Base-by-base conservation (phyloP, 441 rosid species). In the Gossypium armourianum region DNA sequence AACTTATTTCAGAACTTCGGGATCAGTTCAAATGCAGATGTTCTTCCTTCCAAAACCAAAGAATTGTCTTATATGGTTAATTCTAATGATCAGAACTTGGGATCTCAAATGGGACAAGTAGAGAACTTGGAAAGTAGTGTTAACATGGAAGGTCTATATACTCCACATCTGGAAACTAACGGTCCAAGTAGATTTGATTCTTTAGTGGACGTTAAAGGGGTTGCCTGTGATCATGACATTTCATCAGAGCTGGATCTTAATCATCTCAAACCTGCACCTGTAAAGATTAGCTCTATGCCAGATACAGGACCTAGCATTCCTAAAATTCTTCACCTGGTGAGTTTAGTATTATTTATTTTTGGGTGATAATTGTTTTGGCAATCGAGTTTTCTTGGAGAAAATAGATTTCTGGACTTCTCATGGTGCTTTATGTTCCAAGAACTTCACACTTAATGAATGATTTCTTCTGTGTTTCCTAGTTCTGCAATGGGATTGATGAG, bases 231-330 rank as follows among this genome's bases (percentile, higher is more conserved):
- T 67, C 79, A 47, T 79, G 87, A 87, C 69, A 75, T 52, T 64
- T 73, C 82, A 20, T 66, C 81, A 32, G 86, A 80, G 24, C 71
- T 83, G 75, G 85, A 84, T 74, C 83, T 85, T 76, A 75, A 77
- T 74, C 81, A 79, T 73, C 78, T 72, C 70, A 88, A 83, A 63
- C 82, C 78, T 63, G 63, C 89, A 40, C 75, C 86, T 65, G 65
- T 86, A 68, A 92, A 87, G 82, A 81, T 83, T 53, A 82, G 77
- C 77, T 70, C 83, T 23, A 69, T 73, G 60, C 71, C 77, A 17
- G 92, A 90, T 16, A 61, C 87, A 43, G 90, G 86, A 47, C 95
- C 90, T 74, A 95, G 99, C 86, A 87, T 95, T 79, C 98, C 97
- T 62, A 97, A 90, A 86, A 86, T 90, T 85, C 88, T 95, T 77